phyloP scores from a whole-genome alignment of 2,329 filamentous ascomycete species.

The Didymella pomorum region DNA sequence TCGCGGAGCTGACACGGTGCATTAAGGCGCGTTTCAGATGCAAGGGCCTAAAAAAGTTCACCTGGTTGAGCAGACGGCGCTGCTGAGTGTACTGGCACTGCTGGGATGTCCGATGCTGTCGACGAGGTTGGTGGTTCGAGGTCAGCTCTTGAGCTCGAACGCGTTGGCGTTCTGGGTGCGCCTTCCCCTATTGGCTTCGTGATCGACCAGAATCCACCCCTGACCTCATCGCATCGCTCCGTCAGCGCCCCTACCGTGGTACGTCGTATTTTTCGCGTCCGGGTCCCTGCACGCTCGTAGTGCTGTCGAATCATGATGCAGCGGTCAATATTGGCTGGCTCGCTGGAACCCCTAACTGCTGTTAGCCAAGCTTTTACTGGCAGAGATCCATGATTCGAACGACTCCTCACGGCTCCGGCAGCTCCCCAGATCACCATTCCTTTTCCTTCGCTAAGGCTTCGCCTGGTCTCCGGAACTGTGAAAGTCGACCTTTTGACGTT shows the following conservation, averaged over 20 bases:
- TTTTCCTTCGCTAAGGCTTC: conserved; percentile 4
- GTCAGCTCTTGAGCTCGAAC: conserved; percentile 2
- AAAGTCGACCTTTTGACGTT: conserved; percentile 6
- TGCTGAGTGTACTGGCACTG: conserved; percentile 7
- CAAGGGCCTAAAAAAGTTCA: not conserved
- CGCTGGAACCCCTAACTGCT: conserved; percentile 5
- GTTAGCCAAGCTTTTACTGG: conserved; percentile 5
- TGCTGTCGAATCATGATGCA: conserved; percentile 19
- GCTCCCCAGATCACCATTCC: conserved; percentile 14
- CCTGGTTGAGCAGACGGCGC: conserved; percentile 1
- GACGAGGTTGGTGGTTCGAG: conserved; percentile 14
- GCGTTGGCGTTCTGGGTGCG: conserved; percentile 7
- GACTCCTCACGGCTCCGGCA: conserved; percentile 9
- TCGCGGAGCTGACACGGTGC: conserved; percentile 1
- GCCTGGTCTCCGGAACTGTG: conserved; percentile 7
- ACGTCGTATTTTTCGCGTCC: conserved; percentile 25
- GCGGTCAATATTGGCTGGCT: conserved; percentile 16
- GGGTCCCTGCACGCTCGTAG: conserved; percentile 9
- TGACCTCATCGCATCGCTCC: conserved; percentile 19
- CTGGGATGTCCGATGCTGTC: conserved; percentile 7
- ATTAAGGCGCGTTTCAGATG: conserved; percentile 12
- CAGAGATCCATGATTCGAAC: conserved; percentile 14
- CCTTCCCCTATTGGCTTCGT: conserved; percentile 13
- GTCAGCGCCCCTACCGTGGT: conserved; percentile 21
- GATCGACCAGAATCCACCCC: conserved; percentile 17